Evolutionary conservation across 2,329 filamentous ascomycete species (phyloP).

Genomic region (Plectosphaerella sp.): DNA sequence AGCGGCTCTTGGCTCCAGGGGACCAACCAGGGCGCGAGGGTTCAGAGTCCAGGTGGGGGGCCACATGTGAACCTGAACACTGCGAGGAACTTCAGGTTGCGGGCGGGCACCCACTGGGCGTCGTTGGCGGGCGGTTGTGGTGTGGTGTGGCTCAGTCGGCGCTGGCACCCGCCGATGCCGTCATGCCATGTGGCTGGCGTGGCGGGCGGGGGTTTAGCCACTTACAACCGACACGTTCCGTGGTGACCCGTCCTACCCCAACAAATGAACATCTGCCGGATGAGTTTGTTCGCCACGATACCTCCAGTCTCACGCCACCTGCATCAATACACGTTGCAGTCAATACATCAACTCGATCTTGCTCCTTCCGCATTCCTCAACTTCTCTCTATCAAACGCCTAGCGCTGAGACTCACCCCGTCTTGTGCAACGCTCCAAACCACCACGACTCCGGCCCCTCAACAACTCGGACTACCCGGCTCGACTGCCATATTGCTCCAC

Average conservation of each 20-base stretch:
- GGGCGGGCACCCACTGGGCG: not conserved
- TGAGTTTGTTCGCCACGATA: not conserved
- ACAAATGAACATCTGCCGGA: not conserved
- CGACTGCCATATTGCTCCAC: not conserved
- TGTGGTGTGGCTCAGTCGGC: not conserved
- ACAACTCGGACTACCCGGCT: not conserved
- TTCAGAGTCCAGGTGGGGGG: too few relatives aligned
- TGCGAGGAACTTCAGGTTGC: not conserved
- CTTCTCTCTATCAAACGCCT: too few relatives aligned
- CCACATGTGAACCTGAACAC: too few relatives aligned
- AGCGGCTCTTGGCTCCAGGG: too few relatives aligned
- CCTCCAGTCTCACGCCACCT: not conserved
- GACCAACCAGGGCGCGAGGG: too few relatives aligned
- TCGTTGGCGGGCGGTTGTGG: not conserved
- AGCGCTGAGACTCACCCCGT: not conserved
- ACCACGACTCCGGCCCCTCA: not conserved
- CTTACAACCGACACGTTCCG: not conserved
- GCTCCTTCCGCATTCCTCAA: not conserved
- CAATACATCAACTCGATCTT: conserved; percentile 6
- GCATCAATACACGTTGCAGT: not conserved
- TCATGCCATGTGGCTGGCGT: not conserved
- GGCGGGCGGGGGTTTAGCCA: not conserved
- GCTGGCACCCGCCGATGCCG: not conserved
- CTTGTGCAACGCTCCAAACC: not conserved
- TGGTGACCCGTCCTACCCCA: not conserved